phyloP scores from a whole-genome alignment of 163 green algal species.

The Chloromonas sp. region DNA sequence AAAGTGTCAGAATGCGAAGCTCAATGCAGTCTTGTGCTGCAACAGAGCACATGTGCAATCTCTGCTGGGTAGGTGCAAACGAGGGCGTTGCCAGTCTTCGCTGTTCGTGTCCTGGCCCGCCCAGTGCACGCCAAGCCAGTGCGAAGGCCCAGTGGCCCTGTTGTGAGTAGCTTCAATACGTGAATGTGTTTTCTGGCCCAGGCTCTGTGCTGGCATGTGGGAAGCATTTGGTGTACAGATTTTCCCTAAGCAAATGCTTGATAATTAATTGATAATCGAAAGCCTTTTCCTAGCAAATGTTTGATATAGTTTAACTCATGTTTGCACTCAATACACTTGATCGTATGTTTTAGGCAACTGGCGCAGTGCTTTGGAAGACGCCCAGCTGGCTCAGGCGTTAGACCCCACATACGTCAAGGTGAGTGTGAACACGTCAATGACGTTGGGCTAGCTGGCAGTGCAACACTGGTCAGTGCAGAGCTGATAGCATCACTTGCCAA shows the following conservation, averaged over 20 bases:
- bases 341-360: not conserved
- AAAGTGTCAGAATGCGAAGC: not conserved
- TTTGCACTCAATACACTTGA: no score
- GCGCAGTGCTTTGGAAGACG: not conserved
- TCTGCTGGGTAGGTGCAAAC: not conserved
- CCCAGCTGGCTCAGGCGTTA: not conserved
- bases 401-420: conserved; percentile 3
- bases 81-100: not conserved
- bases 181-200: no score
- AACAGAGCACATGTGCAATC: conserved; percentile 1
- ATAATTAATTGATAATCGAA: not conserved
- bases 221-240: not conserved
- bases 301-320: no score
- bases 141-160: no score
- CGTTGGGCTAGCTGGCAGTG: no score
- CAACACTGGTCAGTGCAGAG: no score
- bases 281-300: no score
- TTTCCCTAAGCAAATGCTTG: not conserved
- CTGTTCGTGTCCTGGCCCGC: not conserved
- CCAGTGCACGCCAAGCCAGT: not conserved
- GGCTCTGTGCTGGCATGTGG: no score
- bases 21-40: not conserved
- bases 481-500: no score
- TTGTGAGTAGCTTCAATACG: no score
- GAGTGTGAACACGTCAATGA: not conserved